Evolutionary conservation across 2,329 filamentous ascomycete species (phyloP).

Genomic region (Cyclaneusma minus): DNA sequence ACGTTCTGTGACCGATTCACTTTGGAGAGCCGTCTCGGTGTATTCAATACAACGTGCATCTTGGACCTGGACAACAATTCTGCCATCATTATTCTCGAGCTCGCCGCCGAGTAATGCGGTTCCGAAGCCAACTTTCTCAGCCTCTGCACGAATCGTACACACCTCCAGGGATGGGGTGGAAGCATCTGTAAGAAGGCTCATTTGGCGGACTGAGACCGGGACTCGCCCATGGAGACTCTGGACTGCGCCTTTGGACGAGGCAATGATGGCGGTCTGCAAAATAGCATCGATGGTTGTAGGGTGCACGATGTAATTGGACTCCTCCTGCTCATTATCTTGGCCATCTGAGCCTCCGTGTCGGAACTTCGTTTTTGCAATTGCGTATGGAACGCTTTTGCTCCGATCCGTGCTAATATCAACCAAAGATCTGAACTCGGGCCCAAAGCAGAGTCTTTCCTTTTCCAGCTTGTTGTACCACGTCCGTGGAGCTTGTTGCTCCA

Average conservation of each 20-base stretch:
- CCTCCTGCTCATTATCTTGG: constrained; percentile 1
- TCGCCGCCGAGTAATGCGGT: no score
- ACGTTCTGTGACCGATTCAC: no score
- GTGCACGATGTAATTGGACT: constrained; percentile 10
- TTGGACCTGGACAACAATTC: no score
- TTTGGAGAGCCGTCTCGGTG: no score
- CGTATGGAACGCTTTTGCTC: constrained; percentile 2
- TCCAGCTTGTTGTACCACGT: constrained; percentile 10
- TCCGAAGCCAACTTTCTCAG: no score
- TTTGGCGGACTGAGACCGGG: constrained; percentile 2
- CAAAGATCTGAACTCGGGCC: constrained; percentile 8
- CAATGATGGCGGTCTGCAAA: constrained; percentile 10
- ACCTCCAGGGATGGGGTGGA: no score
- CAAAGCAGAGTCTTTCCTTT: constrained; percentile 9
- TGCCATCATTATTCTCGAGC: no score
- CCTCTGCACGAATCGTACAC: no score
- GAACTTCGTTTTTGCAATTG: constrained; percentile 3
- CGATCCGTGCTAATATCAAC: constrained; percentile 6
- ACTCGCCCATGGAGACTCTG: constrained; percentile 3
- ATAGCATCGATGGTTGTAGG: constrained; percentile 12
- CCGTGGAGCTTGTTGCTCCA: constrained; percentile 3
- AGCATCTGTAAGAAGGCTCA: no score
- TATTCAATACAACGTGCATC: no score
- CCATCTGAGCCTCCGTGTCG: constrained; percentile 5
- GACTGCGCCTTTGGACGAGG: constrained; percentile 8